Percentiles rank a stretch among this genome's conserved stretches.
phyloP scores from a whole-genome alignment of 2,329 filamentous ascomycete species.

The Periconia sp. region DNA sequence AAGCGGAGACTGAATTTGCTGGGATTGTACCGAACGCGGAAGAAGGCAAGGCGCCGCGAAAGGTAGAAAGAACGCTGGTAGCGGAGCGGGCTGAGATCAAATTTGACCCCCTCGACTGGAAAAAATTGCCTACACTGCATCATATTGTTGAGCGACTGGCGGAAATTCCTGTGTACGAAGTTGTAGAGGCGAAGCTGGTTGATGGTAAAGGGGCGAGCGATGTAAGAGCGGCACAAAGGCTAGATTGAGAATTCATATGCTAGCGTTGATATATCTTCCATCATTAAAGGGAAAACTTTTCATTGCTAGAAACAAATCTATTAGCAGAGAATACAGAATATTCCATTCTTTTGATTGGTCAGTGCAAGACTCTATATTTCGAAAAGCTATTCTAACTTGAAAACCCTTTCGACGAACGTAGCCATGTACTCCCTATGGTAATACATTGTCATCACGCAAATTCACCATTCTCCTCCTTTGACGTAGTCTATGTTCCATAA shows the following conservation, averaged over 20 bases:
- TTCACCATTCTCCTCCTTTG: constrained; percentile 61
- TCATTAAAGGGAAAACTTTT: background rate
- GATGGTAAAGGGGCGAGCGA: constrained; percentile 59
- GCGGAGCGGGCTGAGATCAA: constrained; percentile 42
- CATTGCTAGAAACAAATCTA: too few relatives aligned
- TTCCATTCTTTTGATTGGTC: too few relatives aligned
- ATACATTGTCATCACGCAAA: too few relatives aligned
- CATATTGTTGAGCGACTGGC: constrained; percentile 58
- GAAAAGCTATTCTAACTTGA: too few relatives aligned
- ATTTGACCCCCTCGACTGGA: constrained; percentile 57
- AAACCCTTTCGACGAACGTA: too few relatives aligned
- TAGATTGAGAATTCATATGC: background rate
- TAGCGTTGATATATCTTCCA: background rate
- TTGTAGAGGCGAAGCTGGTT: constrained; percentile 61
- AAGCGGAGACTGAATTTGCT: constrained; percentile 61
- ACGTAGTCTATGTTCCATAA: constrained; percentile 58
- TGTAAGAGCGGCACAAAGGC: constrained; percentile 39
- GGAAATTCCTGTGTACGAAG: constrained; percentile 61
- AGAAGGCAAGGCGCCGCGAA: constrained; percentile 36
- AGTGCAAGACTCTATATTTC: too few relatives aligned
- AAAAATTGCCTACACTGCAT: constrained; percentile 63
- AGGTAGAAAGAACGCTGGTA: constrained; percentile 42
- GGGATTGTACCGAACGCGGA: constrained; percentile 47
- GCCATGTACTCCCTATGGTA: too few relatives aligned
- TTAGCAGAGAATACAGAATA: too few relatives aligned